A percentile compares a stretch with the other conserved stretches of the same genome.
These are phyloP conservation scores for Theileria sp. DNA, from an alignment of 169 alveolate genomes.

Conservation along the genomic window DNA sequence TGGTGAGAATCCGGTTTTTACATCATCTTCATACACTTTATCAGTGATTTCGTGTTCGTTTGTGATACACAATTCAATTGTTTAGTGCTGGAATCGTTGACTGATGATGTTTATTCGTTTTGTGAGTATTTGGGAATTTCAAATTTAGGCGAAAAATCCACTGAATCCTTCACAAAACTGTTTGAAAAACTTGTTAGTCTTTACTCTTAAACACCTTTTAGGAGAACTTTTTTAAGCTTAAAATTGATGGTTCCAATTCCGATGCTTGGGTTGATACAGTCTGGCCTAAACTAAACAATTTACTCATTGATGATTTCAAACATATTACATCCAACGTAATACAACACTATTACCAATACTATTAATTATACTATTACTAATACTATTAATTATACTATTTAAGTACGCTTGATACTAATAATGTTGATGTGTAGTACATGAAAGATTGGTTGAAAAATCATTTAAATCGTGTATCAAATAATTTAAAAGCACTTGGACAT, in stretches of 20 bases:
- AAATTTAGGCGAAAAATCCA: slow-evolving; percentile 1
- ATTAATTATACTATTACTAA: too few relatives aligned
- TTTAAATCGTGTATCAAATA: slow-evolving; percentile 41
- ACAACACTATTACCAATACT: too few relatives aligned
- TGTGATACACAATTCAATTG: not conserved
- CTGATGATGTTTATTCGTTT: slow-evolving; percentile 25
- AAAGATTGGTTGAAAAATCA: slow-evolving; percentile 35
- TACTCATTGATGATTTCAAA: slow-evolving; percentile 35
- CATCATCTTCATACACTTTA: slow-evolving; percentile 40
- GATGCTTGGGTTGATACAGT: slow-evolving; percentile 39
- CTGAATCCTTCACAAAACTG: not conserved
- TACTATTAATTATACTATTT: too few relatives aligned
- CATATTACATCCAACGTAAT: slow-evolving; percentile 8
- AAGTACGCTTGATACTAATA: too few relatives aligned
- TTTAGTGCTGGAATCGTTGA: slow-evolving; percentile 50
- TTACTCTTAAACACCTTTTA: not conserved
- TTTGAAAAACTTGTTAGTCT: slow-evolving; percentile 13
- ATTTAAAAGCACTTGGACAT: slow-evolving; percentile 11
- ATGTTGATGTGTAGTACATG: slow-evolving; percentile 27
- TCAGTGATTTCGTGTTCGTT: slow-evolving; percentile 52
- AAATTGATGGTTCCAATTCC: slow-evolving; percentile 51
- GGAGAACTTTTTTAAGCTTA: slow-evolving; percentile 29
- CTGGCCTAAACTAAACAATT: slow-evolving; percentile 35
- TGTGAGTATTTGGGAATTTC: slow-evolving; percentile 24
- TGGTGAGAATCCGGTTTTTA: slow-evolving; percentile 24